Base-by-base conservation (phyloP, 345 rosid species). In the Turnera subulata region DNA sequence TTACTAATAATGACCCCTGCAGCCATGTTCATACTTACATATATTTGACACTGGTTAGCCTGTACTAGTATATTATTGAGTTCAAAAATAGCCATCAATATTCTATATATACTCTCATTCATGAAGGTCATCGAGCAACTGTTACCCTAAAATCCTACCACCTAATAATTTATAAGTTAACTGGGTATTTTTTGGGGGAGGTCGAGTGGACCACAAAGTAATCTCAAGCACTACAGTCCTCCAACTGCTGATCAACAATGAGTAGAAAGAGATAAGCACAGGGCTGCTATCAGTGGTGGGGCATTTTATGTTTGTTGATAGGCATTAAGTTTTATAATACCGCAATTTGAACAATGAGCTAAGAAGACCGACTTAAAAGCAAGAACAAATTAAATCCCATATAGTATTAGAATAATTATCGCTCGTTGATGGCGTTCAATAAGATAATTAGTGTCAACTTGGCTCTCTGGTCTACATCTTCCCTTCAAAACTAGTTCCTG, bases 41-140 rank as follows among this genome's bases (percentile, higher is more conserved):
- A 29, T 29, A 29, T 29, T 29, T 29, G 35, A 29, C 8, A 29
- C 35, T n/a, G n/a, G n/a, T n/a, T n/a, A n/a, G n/a, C n/a, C n/a
- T n/a, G n/a, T n/a, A n/a, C n/a, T n/a, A n/a, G n/a, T n/a, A n/a
- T n/a, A n/a, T n/a, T n/a, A n/a, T n/a, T n/a, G n/a, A n/a, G n/a
- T n/a, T n/a, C n/a, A n/a, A 29, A 29, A 8, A 4, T 29, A 29
- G 35, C 35, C 4, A 3, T 29, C 35, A 3, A 29, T 8, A 0
- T 2, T 2, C n/a, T n/a, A n/a, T 19, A 46, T 46, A 46, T 46
- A 46, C 0, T 0, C 2, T 19, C 0, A 29, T 29, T 1, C 0
- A 0, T 46, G 0, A 0, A 1, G 9, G 49, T 46, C 5, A 19
- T 18, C 24, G 17, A 18, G 49, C 11, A 18, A 19, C 0, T 19